These are phyloP conservation scores for Rachicladosporium sp. DNA, from an alignment of 2,329 filamentous ascomycete genomes.

Conservation along the genomic window DNA sequence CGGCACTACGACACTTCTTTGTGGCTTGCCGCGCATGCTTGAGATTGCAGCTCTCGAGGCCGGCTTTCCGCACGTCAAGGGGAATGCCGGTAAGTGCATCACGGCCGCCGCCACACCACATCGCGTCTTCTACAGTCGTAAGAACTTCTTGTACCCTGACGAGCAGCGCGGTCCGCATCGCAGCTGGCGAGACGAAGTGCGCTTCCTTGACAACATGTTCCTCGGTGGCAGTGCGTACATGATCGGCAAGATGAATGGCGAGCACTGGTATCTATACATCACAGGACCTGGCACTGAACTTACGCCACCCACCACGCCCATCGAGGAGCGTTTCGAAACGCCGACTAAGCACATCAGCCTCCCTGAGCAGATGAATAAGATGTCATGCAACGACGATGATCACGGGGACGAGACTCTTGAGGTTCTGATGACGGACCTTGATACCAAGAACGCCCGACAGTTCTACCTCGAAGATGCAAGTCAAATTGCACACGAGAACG, in stretches of 20 bases:
- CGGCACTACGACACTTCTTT: conserved; percentile 85
- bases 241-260: conserved; percentile 99
- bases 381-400: conserved; percentile 22
- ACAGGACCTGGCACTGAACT: conserved; percentile 71
- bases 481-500: conserved; percentile 74
- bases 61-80: conserved; percentile 75
- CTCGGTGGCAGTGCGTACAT: conserved; percentile 91
- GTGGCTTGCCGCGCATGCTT: conserved; percentile 78
- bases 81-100: conserved; percentile 52
- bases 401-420: conserved; percentile 61
- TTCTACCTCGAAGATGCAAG: conserved; percentile 71
- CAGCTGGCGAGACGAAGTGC: conserved; percentile 95
- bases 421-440: conserved; percentile 56
- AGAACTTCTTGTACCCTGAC: conserved; percentile 95
- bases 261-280: conserved; percentile 98
- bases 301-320: conserved; percentile 71
- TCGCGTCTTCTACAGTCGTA: conserved; percentile 95
- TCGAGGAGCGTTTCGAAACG: conserved; percentile 38
- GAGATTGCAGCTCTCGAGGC: conserved; percentile 81
- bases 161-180: conserved; percentile 88
- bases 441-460: conserved; percentile 53
- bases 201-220: conserved; percentile 84
- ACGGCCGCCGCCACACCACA: conserved; percentile 74
- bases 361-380: conserved; percentile 40
- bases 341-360: conserved; percentile 48